Evolutionary conservation across 352 stramenopile species (phyloP).

Genomic region (Phytophthora aleatoria): DNA sequence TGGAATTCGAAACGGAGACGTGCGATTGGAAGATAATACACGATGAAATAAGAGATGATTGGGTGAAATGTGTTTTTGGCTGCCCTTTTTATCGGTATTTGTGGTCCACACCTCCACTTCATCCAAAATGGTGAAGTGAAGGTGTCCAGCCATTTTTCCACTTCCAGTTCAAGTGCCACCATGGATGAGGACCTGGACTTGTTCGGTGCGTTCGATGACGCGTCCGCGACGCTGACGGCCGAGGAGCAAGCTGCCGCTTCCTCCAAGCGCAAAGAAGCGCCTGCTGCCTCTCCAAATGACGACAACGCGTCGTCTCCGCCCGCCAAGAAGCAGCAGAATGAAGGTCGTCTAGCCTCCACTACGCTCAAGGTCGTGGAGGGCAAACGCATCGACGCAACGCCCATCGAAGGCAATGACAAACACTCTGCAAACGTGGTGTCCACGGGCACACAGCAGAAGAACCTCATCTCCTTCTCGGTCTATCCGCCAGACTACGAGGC

Average conservation of each 20-base stretch:
- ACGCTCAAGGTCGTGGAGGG: constrained; percentile 71
- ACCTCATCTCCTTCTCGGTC: constrained; percentile 95
- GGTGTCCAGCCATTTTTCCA: constrained; percentile 25
- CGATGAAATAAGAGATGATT: neutral
- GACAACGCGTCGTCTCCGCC: constrained; percentile 43
- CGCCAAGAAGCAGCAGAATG: constrained; percentile 57
- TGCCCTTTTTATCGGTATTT: neutral
- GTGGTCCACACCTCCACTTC: neutral
- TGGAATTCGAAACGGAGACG: constrained; percentile 1
- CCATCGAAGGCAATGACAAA: constrained; percentile 39
- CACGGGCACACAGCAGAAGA: constrained; percentile 95
- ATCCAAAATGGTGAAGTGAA: neutral
- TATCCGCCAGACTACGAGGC: constrained; percentile 78
- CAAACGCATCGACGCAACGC: constrained; percentile 76
- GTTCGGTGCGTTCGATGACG: constrained; percentile 94
- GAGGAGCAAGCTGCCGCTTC: constrained; percentile 51
- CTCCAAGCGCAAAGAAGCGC: constrained; percentile 55
- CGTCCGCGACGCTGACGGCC: constrained; percentile 60
- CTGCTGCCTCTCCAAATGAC: constrained; percentile 27
- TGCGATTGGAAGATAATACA: constrained; percentile 18
- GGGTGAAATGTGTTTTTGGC: constrained; percentile 1
- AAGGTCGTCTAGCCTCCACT: constrained; percentile 34
- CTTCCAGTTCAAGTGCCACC: neutral
- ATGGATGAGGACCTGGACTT: constrained; percentile 92
- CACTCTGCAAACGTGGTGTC: constrained; percentile 65